Conservation (phyloP, 371 early-diverging fungal genomes). For the Mucor indicus region DNA sequence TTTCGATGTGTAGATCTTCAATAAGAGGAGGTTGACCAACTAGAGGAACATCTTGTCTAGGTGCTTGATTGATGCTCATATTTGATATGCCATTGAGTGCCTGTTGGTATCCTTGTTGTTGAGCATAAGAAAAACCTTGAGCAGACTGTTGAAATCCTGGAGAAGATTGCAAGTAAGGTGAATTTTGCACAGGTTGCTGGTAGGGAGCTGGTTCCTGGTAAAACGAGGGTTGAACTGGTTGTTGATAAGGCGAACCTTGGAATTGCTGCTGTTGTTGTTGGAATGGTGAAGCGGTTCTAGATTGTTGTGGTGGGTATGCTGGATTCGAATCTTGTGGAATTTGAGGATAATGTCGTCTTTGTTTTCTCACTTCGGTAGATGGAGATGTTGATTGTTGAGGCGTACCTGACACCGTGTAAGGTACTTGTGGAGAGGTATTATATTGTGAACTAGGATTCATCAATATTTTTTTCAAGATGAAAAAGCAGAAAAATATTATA, state of each 20-base stretch:
- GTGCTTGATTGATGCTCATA: slow-evolving; percentile 15
- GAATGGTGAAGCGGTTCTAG: neutral
- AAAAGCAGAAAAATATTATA: no score
- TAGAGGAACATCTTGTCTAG: slow-evolving; percentile 32
- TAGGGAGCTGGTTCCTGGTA: neutral
- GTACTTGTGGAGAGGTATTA: no score
- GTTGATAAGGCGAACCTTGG: neutral
- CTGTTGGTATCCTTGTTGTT: slow-evolving; percentile 9
- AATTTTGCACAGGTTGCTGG: neutral
- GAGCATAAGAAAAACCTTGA: neutral
- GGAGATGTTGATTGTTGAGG: slow-evolving; percentile 1
- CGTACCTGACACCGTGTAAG: no score
- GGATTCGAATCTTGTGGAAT: neutral
- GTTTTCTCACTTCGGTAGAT: slow-evolving; percentile 5
- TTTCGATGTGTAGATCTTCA: slow-evolving; percentile 33
- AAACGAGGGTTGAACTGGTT: neutral
- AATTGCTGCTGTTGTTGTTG: neutral
- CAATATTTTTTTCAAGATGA: no score
- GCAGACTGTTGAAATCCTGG: neutral
- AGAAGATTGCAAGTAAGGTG: slow-evolving; percentile 1
- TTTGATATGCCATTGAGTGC: slow-evolving; percentile 22
- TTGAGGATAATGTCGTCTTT: slow-evolving; percentile 11
- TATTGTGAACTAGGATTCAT: no score
- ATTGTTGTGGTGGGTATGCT: neutral
- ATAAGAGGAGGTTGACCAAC: slow-evolving; percentile 55